Conservation (phyloP, 2,329 filamentous ascomycete species). For the Verruconis gallopava region DNA sequence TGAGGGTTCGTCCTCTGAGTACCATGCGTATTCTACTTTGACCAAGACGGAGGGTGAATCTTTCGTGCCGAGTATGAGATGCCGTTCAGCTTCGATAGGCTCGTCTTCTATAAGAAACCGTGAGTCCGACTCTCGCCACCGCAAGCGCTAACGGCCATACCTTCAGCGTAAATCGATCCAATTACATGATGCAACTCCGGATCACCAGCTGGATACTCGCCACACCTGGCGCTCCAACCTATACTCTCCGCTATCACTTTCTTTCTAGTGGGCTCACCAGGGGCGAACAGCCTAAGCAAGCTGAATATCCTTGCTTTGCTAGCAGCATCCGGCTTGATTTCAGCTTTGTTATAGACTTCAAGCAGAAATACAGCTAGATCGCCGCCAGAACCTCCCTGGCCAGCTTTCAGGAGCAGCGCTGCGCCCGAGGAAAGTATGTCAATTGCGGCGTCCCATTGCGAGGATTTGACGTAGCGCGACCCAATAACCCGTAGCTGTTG, state of each 20-base stretch:
- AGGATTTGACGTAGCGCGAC: slow-evolving; percentile 79
- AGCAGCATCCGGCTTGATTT: slow-evolving; percentile 60
- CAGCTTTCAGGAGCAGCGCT: slow-evolving; percentile 72
- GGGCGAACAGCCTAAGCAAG: slow-evolving; percentile 66
- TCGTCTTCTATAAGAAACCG: slow-evolving; percentile 65
- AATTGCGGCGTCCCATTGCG: slow-evolving; percentile 73
- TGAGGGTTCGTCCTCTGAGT: slow-evolving; percentile 75
- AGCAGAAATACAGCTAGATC: slow-evolving; percentile 79
- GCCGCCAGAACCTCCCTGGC: slow-evolving; percentile 86
- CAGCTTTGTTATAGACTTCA: slow-evolving; percentile 82
- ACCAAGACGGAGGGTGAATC: slow-evolving; percentile 73
- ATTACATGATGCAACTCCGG: slow-evolving; percentile 89
- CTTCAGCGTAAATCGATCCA: slow-evolving; percentile 75
- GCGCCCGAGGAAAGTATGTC: slow-evolving; percentile 79
- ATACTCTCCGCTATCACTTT: slow-evolving; percentile 82
- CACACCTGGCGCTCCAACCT: slow-evolving; percentile 73
- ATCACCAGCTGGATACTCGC: slow-evolving; percentile 81
- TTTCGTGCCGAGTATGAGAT: slow-evolving; percentile 76
- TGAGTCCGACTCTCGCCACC: too few relatives aligned
- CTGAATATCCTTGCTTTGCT: slow-evolving; percentile 64
- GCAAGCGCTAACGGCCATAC: too few relatives aligned
- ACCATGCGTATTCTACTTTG: slow-evolving; percentile 86
- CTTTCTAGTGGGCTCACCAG: slow-evolving; percentile 81
- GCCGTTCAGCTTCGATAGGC: slow-evolving; percentile 82
- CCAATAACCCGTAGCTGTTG: slow-evolving; percentile 95